A percentile compares a stretch with the other conserved stretches of the same genome.
Conservation (phyloP, 2,329 filamentous ascomycete genomes). For the Cladosporium velox region DNA sequence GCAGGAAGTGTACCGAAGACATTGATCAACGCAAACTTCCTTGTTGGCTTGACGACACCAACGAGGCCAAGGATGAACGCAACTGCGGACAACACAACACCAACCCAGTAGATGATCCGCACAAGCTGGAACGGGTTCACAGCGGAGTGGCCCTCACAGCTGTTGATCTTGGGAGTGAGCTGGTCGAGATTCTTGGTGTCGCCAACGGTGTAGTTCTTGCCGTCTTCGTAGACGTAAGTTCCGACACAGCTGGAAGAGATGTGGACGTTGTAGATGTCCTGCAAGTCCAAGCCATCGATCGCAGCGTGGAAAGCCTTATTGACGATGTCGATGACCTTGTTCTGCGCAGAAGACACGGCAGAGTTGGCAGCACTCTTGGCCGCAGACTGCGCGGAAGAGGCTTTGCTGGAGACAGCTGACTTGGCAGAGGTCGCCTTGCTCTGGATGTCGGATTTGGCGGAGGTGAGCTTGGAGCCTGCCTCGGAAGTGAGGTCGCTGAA, state of each 20-base stretch:
- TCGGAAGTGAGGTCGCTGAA: constrained; percentile 25
- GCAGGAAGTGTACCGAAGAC: constrained; percentile 51
- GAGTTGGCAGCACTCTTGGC: constrained; percentile 28
- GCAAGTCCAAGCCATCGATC: constrained; percentile 52
- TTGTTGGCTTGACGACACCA: constrained; percentile 42
- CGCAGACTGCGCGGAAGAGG: constrained; percentile 26
- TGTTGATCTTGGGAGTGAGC: constrained; percentile 17
- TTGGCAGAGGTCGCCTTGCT: constrained; percentile 29
- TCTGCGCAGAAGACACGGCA: constrained; percentile 37
- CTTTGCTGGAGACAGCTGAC: constrained; percentile 29
- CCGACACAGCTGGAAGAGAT: constrained; percentile 61
- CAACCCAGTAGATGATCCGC: constrained; percentile 61
- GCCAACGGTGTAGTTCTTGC: constrained; percentile 46
- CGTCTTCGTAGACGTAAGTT: constrained; percentile 44
- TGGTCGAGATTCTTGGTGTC: constrained; percentile 53
- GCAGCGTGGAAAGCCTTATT: constrained; percentile 43
- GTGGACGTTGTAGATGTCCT: constrained; percentile 64
- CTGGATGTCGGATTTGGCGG: constrained; percentile 22
- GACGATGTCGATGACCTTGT: constrained; percentile 45
- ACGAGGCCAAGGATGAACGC: constrained; percentile 50
- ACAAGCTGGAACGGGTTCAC: constrained; percentile 61
- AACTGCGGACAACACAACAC: constrained; percentile 54
- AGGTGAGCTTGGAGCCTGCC: background rate
- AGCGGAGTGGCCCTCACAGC: constrained; percentile 55
- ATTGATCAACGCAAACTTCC: constrained; percentile 51